Evolutionary conservation across 805 yeast species (phyloP).

Genomic region (Candida pseudoglaebosa): DNA sequence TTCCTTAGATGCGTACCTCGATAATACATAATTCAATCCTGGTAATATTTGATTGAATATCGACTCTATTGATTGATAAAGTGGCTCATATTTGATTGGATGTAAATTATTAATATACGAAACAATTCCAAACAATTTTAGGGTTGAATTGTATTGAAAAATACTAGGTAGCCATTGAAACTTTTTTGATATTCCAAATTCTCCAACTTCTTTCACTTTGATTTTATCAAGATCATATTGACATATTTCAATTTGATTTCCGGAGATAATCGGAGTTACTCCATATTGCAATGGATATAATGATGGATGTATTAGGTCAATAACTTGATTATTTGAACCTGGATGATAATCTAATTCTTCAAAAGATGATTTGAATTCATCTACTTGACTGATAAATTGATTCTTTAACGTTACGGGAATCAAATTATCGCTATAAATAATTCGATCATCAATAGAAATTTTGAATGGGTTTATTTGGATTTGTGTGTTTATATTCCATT

Average conservation of each 20-base stretch:
- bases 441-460: conserved; percentile 18
- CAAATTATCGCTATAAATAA: conserved; percentile 15
- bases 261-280: conserved; percentile 15
- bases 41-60: conserved; percentile 29
- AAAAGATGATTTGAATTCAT: conserved; percentile 13
- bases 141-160: conserved; percentile 9
- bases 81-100: conserved; percentile 19
- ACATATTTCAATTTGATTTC: conserved; percentile 8
- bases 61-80: conserved; percentile 27
- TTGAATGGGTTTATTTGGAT: conserved; percentile 10
- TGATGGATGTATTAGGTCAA: conserved; percentile 41
- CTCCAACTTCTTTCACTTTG: conserved; percentile 11
- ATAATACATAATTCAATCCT: conserved; percentile 25
- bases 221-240: conserved; percentile 9
- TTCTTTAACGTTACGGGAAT: conserved; percentile 11
- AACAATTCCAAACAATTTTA: conserved; percentile 13
- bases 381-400: conserved; percentile 10
- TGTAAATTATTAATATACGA: conserved; percentile 42
- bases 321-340: conserved; percentile 29
- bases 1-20: conserved; percentile 18
- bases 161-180: conserved; percentile 39
- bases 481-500: conserved; percentile 21
- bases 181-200: conserved; percentile 17
- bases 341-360: conserved; percentile 35
- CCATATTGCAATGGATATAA: conserved; percentile 33